A percentile compares a stretch with the other conserved stretches of the same genome.
Conservation (phyloP, 2,329 filamentous ascomycete species). For the Paecilomyces dactylethromorphus region DNA sequence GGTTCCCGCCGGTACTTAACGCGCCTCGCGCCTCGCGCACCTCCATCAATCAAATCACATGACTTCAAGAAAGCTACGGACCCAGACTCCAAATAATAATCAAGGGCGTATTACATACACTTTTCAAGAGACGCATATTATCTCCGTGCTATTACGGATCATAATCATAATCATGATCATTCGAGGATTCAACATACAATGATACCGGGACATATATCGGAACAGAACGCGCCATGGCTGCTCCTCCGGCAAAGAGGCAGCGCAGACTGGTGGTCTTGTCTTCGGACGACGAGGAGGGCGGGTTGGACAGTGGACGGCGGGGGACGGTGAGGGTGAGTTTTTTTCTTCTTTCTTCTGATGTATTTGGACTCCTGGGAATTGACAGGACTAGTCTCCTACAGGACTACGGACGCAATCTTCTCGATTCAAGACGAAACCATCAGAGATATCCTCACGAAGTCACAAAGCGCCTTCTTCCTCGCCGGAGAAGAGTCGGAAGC, state of each 20-base stretch:
- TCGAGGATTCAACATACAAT: background rate
- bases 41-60: background rate
- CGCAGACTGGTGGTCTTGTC: constrained; percentile 22
- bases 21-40: no score
- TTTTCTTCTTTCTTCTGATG: background rate
- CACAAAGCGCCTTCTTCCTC: constrained; percentile 19
- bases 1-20: no score
- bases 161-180: background rate
- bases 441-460: background rate
- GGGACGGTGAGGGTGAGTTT: background rate
- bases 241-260: constrained; percentile 30
- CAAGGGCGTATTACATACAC: no score
- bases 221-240: constrained; percentile 21
- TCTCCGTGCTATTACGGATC: background rate
- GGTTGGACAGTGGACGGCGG: background rate
- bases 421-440: background rate
- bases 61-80: background rate
- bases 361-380: no score
- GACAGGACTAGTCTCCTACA: background rate
- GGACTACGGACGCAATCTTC: background rate
- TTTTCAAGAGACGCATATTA: no score
- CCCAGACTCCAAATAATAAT: background rate
- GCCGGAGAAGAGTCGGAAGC: constrained; percentile 25
- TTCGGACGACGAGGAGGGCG: constrained; percentile 18
- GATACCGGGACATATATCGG: background rate